Conservation (phyloP, 2,329 filamentous ascomycete genomes). For the Orbilia brochopaga region DNA sequence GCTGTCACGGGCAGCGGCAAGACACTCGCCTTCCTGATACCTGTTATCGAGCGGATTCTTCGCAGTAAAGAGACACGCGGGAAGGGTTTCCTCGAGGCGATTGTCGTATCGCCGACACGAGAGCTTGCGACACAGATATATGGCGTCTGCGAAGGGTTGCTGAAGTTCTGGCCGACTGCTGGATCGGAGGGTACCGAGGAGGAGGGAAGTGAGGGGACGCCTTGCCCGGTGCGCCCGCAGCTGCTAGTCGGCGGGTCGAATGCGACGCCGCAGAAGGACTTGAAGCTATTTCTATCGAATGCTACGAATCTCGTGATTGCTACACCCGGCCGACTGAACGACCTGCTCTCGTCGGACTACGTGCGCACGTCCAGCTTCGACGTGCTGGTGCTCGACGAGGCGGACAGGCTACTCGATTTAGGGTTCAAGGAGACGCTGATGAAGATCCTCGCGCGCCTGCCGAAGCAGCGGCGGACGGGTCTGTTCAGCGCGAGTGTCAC, state of each 20-base stretch:
- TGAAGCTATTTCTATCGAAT: constrained; percentile 80
- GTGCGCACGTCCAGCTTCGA: constrained; percentile 92
- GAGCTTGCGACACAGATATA: constrained; percentile 92
- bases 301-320: constrained; percentile 89
- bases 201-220: constrained; percentile 29
- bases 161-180: constrained; percentile 71
- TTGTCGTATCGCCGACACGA: constrained; percentile 86
- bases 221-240: constrained; percentile 71
- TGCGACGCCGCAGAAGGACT: constrained; percentile 80
- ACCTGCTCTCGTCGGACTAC: constrained; percentile 82
- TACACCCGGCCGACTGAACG: constrained; percentile 86
- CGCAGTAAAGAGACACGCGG: constrained; percentile 63
- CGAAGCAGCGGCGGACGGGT: constrained; percentile 91
- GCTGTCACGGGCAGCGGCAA: constrained; percentile 92
- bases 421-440: constrained; percentile 93
- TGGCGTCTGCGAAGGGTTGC: constrained; percentile 74
- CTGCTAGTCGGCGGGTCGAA: constrained; percentile 80
- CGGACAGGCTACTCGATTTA: constrained; percentile 87
- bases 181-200: constrained; percentile 53
- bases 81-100: constrained; percentile 85
- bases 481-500: constrained; percentile 95
- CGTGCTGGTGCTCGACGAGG: constrained; percentile 89
- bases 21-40: constrained; percentile 83
- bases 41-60: constrained; percentile 80
- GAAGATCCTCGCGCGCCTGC: constrained; percentile 79